These are phyloP conservation scores for Trichoderma sp. DNA, from an alignment of 2,329 filamentous ascomycete genomes.

Conservation along the genomic window DNA sequence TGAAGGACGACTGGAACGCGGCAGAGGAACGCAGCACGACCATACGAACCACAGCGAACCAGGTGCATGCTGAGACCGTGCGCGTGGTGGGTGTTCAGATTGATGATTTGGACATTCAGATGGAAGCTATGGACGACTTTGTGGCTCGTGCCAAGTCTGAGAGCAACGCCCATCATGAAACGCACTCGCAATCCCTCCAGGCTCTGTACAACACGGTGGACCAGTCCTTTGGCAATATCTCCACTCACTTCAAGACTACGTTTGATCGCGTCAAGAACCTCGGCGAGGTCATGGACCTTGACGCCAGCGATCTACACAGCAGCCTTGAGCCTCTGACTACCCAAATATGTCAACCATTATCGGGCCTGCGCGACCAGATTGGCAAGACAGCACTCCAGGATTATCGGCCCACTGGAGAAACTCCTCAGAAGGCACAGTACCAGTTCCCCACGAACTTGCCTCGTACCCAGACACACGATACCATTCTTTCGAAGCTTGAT, in stretches of 20 bases:
- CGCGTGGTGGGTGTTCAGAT: slow-evolving; percentile 89
- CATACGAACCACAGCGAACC: slow-evolving; percentile 80
- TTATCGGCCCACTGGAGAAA: slow-evolving; percentile 82
- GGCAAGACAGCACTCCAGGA: slow-evolving; percentile 67
- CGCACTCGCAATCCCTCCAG: slow-evolving; percentile 67
- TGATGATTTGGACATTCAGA: slow-evolving; percentile 81
- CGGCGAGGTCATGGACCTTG: slow-evolving; percentile 65
- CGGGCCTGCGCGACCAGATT: slow-evolving; percentile 70
- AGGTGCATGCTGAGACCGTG: slow-evolving; percentile 87
- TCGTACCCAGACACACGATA: slow-evolving; percentile 59
- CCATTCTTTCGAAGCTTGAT: slow-evolving; percentile 45
- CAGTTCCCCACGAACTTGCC: slow-evolving; percentile 79
- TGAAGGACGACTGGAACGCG: slow-evolving; percentile 82
- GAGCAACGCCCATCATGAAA: slow-evolving; percentile 75
- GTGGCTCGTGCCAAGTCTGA: slow-evolving; percentile 78
- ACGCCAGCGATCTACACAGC: slow-evolving; percentile 59
- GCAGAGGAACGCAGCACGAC: slow-evolving; percentile 80
- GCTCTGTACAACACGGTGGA: slow-evolving; percentile 68
- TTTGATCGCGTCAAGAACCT: slow-evolving; percentile 68
- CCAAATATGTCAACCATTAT: slow-evolving; percentile 68
- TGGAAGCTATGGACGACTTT: slow-evolving; percentile 88
- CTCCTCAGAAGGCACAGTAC: slow-evolving; percentile 79
- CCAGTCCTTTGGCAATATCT: slow-evolving; percentile 70
- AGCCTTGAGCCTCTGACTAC: slow-evolving; percentile 62
- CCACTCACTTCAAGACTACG: slow-evolving; percentile 68